Base-by-base conservation (phyloP, 352 stramenopile genomes). In the Globisporangium splendens region DNA sequence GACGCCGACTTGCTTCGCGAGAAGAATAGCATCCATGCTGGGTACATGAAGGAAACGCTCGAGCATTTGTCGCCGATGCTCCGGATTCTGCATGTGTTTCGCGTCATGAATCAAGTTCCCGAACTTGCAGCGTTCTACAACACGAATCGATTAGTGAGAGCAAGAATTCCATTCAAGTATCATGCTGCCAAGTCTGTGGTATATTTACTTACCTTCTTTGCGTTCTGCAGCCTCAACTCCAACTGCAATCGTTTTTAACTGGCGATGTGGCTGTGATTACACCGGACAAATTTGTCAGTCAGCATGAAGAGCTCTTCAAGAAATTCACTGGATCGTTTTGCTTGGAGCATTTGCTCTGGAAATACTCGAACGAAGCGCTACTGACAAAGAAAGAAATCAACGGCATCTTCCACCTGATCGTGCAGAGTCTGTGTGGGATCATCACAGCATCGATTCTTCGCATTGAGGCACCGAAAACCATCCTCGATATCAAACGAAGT, bases 351-450 rank as follows among this genome's bases (percentile, higher is more conserved):
- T 54, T 89, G 41, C 64, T 93, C 3, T 89, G 79, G 68, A 73
- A 77, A 5, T 88, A 91, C 61, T 86, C 83, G 8, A 75, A 83
- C 47, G 80, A 86, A 50, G 76, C 77, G 1, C 69, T 92, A 17
- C 56, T 92, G 10, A 81, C 79, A 12, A 90, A 88, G 59, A 92
- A 92, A 67, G 79, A 89, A 39, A 88, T 91, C 58, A 89, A 93
- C 56, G 77, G 75, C 22, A 89, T 89, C 43, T 93, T 90, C 46
- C 77, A 90, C 48, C 72, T 88, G 12, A 69, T 93, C 17, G 44
- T 93, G n/a, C 80, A 93, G 61, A 89, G 75, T 39, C 67, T 91
- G 43, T 89, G 79, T 47, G 79, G 80, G 0, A 85, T 91, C 49
- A 66, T 86, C 46, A 88, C 79, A 15, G 65, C 79, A 4, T 88